A percentile compares a stretch with the other conserved stretches of the same genome.
Evolutionary conservation across 495 filamentous ascomycete genomes (phyloP).

Genomic region (Hyphodiscus hymeniophilus): DNA sequence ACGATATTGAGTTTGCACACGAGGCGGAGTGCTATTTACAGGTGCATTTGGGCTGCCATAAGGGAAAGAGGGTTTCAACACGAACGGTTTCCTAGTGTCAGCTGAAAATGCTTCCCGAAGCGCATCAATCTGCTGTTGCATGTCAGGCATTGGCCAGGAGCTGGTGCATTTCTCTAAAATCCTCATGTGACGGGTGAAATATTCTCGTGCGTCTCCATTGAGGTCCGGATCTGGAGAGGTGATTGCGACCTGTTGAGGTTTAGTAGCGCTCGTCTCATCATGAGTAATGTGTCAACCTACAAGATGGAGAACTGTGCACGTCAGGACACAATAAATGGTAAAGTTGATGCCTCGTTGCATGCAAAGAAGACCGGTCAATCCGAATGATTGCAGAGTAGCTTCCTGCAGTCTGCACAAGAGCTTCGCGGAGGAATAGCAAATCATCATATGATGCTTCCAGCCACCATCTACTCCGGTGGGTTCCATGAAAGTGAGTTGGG

Average conservation of each 20-base stretch:
- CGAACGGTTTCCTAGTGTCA: slow-evolving; percentile 76
- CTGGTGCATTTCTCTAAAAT: slow-evolving; percentile 79
- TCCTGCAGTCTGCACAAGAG: slow-evolving; percentile 87
- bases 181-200: slow-evolving; percentile 92
- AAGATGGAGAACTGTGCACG: slow-evolving; percentile 91
- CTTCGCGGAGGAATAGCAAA: slow-evolving; percentile 84
- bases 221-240: slow-evolving; percentile 90
- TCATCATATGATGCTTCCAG: slow-evolving; percentile 82
- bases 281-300: slow-evolving; percentile 44
- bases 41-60: slow-evolving; percentile 67
- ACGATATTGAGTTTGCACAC: slow-evolving; percentile 34
- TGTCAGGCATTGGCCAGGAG: slow-evolving; percentile 86
- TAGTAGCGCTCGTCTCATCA: background rate
- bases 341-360: slow-evolving; percentile 96
- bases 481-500: slow-evolving; percentile 72
- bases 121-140: slow-evolving; percentile 84
- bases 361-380: slow-evolving; percentile 73
- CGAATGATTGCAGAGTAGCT: slow-evolving; percentile 67
- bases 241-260: slow-evolving; percentile 63
- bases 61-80: slow-evolving; percentile 80
- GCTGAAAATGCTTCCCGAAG: slow-evolving; percentile 90
- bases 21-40: slow-evolving; percentile 52
- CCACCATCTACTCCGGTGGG: slow-evolving; percentile 62
- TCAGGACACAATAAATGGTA: slow-evolving; percentile 85
- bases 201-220: slow-evolving; percentile 77